phyloP scores from a whole-genome alignment of 306 rosid genomes.

The Cucurbita ficifolia region DNA sequence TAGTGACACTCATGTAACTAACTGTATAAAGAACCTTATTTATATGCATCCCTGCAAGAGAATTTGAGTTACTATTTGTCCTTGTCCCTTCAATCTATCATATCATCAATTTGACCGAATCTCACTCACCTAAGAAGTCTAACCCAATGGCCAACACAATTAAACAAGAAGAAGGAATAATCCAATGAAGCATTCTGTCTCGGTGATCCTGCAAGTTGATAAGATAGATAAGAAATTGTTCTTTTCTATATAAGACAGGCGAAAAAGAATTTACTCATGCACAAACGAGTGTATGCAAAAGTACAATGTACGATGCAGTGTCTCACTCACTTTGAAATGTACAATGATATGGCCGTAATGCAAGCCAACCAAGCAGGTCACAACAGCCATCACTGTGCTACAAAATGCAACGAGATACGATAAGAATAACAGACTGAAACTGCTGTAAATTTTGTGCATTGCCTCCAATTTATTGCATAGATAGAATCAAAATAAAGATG shows the following conservation, averaged over 20 bases:
- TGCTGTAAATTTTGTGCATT: not conserved
- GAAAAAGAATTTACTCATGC: no score
- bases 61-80: not conserved
- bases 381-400: slow-evolving; percentile 84
- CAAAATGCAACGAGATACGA: slow-evolving; percentile 1
- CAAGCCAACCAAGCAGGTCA: slow-evolving; percentile 88
- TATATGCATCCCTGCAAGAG: slow-evolving; percentile 50
- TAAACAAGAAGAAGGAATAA: slow-evolving; percentile 51
- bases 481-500: not conserved
- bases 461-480: not conserved
- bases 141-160: slow-evolving; percentile 42
- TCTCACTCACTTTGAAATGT: slow-evolving; percentile 53
- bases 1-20: slow-evolving; percentile 77
- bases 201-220: slow-evolving; percentile 53
- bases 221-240: not conserved
- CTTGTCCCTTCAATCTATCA: not conserved
- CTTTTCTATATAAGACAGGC: not conserved
- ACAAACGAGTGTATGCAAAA: not conserved
- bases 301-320: not conserved
- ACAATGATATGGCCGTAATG: slow-evolving; percentile 80
- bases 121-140: slow-evolving; percentile 45
- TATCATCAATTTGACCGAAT: not conserved
- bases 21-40: slow-evolving; percentile 81
- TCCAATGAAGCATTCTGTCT: slow-evolving; percentile 63
- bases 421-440: slow-evolving; percentile 3